phyloP scores from a whole-genome alignment of 140 eudicot species.

The Cichorium intybus region DNA sequence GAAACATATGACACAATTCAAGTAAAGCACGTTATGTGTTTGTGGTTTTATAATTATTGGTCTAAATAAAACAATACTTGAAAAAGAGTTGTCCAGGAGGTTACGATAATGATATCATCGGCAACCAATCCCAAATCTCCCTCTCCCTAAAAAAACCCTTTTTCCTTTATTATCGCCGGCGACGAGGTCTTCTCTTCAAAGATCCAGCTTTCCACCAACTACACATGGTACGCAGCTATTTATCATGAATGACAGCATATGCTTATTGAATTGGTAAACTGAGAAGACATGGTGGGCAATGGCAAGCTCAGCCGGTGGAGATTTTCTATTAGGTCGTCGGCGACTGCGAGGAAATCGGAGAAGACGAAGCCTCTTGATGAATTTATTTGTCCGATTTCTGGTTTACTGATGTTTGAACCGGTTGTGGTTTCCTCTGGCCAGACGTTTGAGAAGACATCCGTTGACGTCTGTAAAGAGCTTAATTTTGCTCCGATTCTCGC shows the following conservation, averaged over 20 bases:
- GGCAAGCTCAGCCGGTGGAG: slow-evolving; percentile 43
- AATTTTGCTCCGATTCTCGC: slow-evolving; percentile 48
- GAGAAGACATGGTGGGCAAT: slow-evolving; percentile 39
- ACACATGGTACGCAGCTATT: neutral
- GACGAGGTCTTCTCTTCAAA: slow-evolving; percentile 26
- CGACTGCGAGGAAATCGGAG: slow-evolving; percentile 18
- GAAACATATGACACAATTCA: neutral
- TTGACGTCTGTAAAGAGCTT: slow-evolving; percentile 48
- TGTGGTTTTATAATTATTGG: slow-evolving; percentile 10
- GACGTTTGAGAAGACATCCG: slow-evolving; percentile 59
- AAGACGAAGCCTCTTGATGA: slow-evolving; percentile 48
- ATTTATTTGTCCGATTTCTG: slow-evolving; percentile 73
- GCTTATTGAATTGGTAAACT: slow-evolving; percentile 11
- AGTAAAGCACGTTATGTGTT: slow-evolving; percentile 17
- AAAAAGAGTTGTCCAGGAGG: slow-evolving; percentile 8
- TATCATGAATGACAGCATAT: slow-evolving; percentile 16
- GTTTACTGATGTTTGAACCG: slow-evolving; percentile 66
- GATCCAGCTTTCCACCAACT: slow-evolving; percentile 10
- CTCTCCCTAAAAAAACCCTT: slow-evolving; percentile 11
- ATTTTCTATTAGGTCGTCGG: slow-evolving; percentile 37
- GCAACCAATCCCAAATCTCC: slow-evolving; percentile 27
- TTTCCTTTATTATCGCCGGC: neutral
- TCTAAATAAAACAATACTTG: neutral
- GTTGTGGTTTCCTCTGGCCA: slow-evolving; percentile 81
- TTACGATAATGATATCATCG: slow-evolving; percentile 2